A percentile compares a stretch with the other conserved stretches of the same genome.
Evolutionary conservation across 1,284 basidiomycete genomes (phyloP).

Genomic region (Bjerkandera adusta): DNA sequence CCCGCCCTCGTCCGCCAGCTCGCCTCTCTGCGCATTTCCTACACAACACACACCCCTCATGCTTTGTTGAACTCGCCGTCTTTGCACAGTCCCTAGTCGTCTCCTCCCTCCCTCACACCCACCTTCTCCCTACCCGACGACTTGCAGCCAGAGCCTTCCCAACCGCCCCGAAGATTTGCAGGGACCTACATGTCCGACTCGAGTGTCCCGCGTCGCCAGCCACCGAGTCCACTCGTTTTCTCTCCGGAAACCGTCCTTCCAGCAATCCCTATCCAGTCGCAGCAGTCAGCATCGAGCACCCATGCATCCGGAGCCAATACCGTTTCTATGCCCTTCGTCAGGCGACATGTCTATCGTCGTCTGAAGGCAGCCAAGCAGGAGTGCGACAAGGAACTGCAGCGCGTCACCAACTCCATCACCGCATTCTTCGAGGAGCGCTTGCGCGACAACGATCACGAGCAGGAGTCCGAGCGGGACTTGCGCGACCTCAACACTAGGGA

Average conservation of each 20-base stretch:
- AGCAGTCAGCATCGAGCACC: slow-evolving; percentile 35
- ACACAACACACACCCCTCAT: slow-evolving; percentile 25
- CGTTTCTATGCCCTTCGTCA: slow-evolving; percentile 88
- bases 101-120: slow-evolving; percentile 8
- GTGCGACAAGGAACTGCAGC: slow-evolving; percentile 93
- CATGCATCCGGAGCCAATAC: slow-evolving; percentile 63
- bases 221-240: slow-evolving; percentile 76
- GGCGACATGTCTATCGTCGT: slow-evolving; percentile 90
- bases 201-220: slow-evolving; percentile 57
- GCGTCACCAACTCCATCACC: slow-evolving; percentile 92
- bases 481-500: slow-evolving; percentile 46
- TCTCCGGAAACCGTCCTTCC: slow-evolving; percentile 62
- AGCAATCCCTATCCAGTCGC: slow-evolving; percentile 42
- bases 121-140: slow-evolving; percentile 11
- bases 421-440: slow-evolving; percentile 90
- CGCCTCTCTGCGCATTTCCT: slow-evolving; percentile 15
- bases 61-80: slow-evolving; percentile 32
- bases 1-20: slow-evolving; percentile 12
- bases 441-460: slow-evolving; percentile 67
- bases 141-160: slow-evolving; percentile 15
- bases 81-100: slow-evolving; percentile 9
- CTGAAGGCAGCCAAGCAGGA: slow-evolving; percentile 92
- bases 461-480: slow-evolving; percentile 59
- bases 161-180: slow-evolving; percentile 17
- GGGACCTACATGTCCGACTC: slow-evolving; percentile 59